phyloP scores from a whole-genome alignment of 768 basidiomycete species.

The Auricularia cornea region DNA sequence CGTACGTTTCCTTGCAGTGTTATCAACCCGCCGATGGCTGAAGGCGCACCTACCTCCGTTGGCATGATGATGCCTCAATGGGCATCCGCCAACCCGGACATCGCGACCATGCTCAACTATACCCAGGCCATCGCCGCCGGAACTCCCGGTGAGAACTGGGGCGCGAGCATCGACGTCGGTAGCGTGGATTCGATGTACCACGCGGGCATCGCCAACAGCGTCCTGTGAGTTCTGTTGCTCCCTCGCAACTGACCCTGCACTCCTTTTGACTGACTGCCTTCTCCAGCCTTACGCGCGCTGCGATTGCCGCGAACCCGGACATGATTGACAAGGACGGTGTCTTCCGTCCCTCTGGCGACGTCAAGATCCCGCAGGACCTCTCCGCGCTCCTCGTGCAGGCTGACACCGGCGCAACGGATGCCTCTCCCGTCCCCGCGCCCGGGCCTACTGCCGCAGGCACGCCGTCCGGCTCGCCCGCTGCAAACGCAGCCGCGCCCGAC shows the following conservation, averaged over 20 bases:
- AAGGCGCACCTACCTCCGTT: constrained; percentile 33
- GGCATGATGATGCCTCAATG: constrained; percentile 39
- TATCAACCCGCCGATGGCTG: constrained; percentile 33
- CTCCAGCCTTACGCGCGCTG: constrained; percentile 31
- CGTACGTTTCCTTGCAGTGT: constrained; percentile 21
- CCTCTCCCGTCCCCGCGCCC: constrained; percentile 21
- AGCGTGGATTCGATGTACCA: constrained; percentile 42
- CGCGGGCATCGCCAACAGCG: constrained; percentile 44
- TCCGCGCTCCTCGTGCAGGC: constrained; percentile 35
- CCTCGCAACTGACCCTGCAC: background rate
- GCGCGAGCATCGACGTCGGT: constrained; percentile 50
- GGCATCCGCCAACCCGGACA: constrained; percentile 39
- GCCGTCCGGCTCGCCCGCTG: constrained; percentile 11
- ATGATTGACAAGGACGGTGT: constrained; percentile 44
- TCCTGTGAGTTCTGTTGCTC: constrained; percentile 28
- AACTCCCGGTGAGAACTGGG: constrained; percentile 52
- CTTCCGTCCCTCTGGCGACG: constrained; percentile 33
- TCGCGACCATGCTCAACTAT: constrained; percentile 49
- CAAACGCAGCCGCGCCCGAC: constrained; percentile 13
- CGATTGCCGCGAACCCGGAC: constrained; percentile 45
- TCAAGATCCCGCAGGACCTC: constrained; percentile 57
- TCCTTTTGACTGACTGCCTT: constrained; percentile 1
- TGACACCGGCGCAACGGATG: constrained; percentile 9
- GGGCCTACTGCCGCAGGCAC: constrained; percentile 16
- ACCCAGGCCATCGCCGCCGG: constrained; percentile 38